Conservation (phyloP, 441 rosid genomes). For the Jatropha multifida region DNA sequence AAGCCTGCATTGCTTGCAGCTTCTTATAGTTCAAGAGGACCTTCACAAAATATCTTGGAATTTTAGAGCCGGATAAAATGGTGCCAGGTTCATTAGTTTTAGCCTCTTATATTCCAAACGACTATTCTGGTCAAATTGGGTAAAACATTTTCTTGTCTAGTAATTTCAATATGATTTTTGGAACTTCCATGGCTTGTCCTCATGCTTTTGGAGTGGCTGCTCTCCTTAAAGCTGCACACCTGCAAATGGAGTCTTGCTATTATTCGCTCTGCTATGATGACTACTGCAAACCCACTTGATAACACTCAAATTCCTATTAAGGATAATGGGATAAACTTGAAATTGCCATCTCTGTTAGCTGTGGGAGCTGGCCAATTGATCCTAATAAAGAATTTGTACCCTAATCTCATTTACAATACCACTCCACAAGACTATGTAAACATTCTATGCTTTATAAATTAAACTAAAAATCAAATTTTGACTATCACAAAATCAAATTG, state of each 20-base stretch:
- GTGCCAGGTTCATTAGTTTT: constrained; percentile 77
- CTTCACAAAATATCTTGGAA: constrained; percentile 44
- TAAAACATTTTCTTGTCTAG: constrained; percentile 17
- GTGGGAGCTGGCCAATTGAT: constrained; percentile 52
- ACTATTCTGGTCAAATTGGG: constrained; percentile 13
- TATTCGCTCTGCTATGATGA: constrained; percentile 78
- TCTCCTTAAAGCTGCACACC: constrained; percentile 56
- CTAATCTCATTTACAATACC: constrained; percentile 52
- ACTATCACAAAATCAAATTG: constrained; percentile 35
- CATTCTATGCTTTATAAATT: constrained; percentile 46
- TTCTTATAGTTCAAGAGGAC: constrained; percentile 46
- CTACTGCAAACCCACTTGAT: constrained; percentile 56
- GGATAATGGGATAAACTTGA: constrained; percentile 30
- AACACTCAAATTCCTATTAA: constrained; percentile 38
- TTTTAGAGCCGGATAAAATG: constrained; percentile 71
- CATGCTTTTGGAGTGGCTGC: constrained; percentile 83
- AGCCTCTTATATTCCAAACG: constrained; percentile 78
- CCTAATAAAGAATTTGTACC: constrained; percentile 48
- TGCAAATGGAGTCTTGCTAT: constrained; percentile 71
- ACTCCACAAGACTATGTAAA: constrained; percentile 43
- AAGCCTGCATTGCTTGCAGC: constrained; percentile 46
- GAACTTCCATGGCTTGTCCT: constrained; percentile 95
- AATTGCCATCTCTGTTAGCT: constrained; percentile 38
- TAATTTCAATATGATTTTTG: constrained; percentile 54
- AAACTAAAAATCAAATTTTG: constrained; percentile 38